phyloP scores from a whole-genome alignment of 2,329 filamentous ascomycete species.

The Onygena corvina region DNA sequence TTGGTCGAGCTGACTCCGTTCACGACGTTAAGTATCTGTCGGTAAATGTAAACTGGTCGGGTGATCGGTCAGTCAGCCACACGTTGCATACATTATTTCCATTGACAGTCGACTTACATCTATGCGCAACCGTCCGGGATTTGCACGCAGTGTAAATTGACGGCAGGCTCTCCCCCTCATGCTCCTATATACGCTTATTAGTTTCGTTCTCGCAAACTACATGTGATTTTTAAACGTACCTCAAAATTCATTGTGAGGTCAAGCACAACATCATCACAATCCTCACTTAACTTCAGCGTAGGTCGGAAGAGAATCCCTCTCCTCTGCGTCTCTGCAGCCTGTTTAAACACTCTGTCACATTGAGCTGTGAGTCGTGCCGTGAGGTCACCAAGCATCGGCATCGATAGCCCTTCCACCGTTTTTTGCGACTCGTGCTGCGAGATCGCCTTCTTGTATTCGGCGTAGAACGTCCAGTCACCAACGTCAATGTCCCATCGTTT shows the following conservation, averaged over 20 bases:
- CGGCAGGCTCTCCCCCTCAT: slow-evolving; percentile 18
- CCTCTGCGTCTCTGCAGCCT: slow-evolving; percentile 58
- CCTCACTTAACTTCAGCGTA: slow-evolving; percentile 37
- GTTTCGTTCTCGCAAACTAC: not conserved
- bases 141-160: slow-evolving; percentile 27
- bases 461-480: slow-evolving; percentile 33
- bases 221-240: slow-evolving; percentile 22
- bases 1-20: slow-evolving; percentile 47
- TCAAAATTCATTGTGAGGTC: slow-evolving; percentile 50
- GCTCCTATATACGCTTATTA: slow-evolving; percentile 16
- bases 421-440: slow-evolving; percentile 39
- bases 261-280: slow-evolving; percentile 28
- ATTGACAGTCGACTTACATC: slow-evolving; percentile 20
- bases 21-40: slow-evolving; percentile 40
- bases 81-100: not conserved
- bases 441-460: slow-evolving; percentile 41
- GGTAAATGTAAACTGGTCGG: slow-evolving; percentile 52
- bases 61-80: not conserved
- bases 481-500: slow-evolving; percentile 32
- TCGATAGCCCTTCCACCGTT: slow-evolving; percentile 38
- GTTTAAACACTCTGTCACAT: slow-evolving; percentile 50
- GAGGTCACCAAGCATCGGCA: slow-evolving; percentile 54
- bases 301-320: slow-evolving; percentile 56
- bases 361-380: slow-evolving; percentile 47
- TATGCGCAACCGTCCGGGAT: slow-evolving; percentile 24